These are phyloP conservation scores for Saprolegnia parasitica DNA, from an alignment of 352 stramenopile genomes.

Conservation along the genomic window DNA sequence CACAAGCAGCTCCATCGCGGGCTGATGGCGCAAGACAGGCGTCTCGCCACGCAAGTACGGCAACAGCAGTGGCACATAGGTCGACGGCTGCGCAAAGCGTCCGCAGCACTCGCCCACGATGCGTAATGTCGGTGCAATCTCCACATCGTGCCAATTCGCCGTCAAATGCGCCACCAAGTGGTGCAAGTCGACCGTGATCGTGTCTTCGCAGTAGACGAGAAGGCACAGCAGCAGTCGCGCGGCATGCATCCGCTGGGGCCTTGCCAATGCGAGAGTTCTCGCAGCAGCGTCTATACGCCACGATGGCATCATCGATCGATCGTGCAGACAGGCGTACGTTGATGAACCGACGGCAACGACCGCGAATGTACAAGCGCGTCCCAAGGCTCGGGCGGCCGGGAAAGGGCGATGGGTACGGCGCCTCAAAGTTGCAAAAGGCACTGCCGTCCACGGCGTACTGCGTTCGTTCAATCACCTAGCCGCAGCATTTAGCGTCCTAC, in stretches of 20 bases:
- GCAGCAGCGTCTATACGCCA: conserved; percentile 50
- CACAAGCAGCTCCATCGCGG: conserved; percentile 47
- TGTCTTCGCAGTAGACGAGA: conserved; percentile 92
- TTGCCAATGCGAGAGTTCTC: conserved; percentile 91
- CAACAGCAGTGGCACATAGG: conserved; percentile 63
- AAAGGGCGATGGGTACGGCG: conserved; percentile 80
- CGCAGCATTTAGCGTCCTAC: conserved; percentile 3
- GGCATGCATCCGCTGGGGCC: conserved; percentile 66
- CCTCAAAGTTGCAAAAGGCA: conserved; percentile 79
- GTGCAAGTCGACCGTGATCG: conserved; percentile 87
- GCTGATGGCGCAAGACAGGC: conserved; percentile 36
- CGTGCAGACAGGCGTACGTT: conserved; percentile 35
- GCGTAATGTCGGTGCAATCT: conserved; percentile 32
- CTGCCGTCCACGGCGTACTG: conserved; percentile 93
- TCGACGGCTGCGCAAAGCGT: conserved; percentile 55
- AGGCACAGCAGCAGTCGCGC: conserved; percentile 86
- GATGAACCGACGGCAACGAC: conserved; percentile 86
- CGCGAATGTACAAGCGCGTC: conserved; percentile 87
- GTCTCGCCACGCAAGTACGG: conserved; percentile 52
- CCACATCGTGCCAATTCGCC: conserved; percentile 40
- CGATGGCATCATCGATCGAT: neutral
- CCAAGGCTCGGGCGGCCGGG: conserved; percentile 76
- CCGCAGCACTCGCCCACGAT: conserved; percentile 54
- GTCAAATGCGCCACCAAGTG: conserved; percentile 67
- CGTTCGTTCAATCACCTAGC: conserved; percentile 87